phyloP scores from a whole-genome alignment of 805 yeast species.

The Dipodascopsis uninucleata region DNA sequence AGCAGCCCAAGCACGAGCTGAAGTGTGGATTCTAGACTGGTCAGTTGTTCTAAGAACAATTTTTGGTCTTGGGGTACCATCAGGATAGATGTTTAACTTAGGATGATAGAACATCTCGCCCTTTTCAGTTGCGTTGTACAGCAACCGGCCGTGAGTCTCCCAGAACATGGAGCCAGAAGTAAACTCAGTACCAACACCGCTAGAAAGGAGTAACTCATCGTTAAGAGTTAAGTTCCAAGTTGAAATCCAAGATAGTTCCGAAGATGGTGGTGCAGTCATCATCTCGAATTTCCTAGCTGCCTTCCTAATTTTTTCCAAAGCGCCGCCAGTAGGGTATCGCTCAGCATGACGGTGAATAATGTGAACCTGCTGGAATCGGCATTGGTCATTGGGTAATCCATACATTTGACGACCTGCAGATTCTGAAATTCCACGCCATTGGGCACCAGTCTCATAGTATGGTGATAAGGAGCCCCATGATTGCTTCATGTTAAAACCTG shows the following conservation, averaged over 20 bases:
- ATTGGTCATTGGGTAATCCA: slow-evolving; percentile 39
- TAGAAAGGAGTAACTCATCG: slow-evolving; percentile 37
- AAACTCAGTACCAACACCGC: slow-evolving; percentile 41
- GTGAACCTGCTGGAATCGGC: slow-evolving; percentile 64
- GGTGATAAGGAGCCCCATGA: slow-evolving; percentile 44
- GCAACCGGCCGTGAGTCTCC: slow-evolving; percentile 41
- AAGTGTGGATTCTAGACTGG: slow-evolving; percentile 40
- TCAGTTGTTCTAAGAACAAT: slow-evolving; percentile 40
- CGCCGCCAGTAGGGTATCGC: slow-evolving; percentile 57
- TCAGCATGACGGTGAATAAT: slow-evolving; percentile 76
- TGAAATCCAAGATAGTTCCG: slow-evolving; percentile 35
- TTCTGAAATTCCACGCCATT: slow-evolving; percentile 35
- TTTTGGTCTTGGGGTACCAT: slow-evolving; percentile 36
- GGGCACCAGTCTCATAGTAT: slow-evolving; percentile 38
- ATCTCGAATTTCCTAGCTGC: slow-evolving; percentile 37
- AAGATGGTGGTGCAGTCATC: slow-evolving; percentile 31
- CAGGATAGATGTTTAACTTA: slow-evolving; percentile 32
- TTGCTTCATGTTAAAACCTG: slow-evolving; percentile 40
- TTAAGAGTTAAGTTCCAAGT: slow-evolving; percentile 37
- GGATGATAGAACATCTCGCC: slow-evolving; percentile 33
- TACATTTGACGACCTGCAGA: slow-evolving; percentile 32
- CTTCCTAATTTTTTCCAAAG: slow-evolving; percentile 39
- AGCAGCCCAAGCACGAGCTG: slow-evolving; percentile 45
- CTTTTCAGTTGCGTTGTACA: slow-evolving; percentile 35
- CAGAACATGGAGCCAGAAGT: slow-evolving; percentile 38